Conservation (phyloP, 129 eudicot species). For the Flaveria sonorensis region DNA sequence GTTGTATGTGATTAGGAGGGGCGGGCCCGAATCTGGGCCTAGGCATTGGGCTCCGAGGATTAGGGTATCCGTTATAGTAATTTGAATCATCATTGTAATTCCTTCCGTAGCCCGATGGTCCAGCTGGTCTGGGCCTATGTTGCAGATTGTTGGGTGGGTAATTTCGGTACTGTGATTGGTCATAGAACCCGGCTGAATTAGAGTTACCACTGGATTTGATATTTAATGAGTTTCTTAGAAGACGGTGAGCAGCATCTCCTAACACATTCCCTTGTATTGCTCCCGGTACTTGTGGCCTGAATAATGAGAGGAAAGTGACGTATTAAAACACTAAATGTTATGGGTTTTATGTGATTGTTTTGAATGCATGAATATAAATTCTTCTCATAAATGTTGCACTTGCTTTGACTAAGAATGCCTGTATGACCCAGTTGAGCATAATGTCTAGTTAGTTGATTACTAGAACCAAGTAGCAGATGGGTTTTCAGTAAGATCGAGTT, state of each 20-base stretch:
- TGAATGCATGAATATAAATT: not conserved
- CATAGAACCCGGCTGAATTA: conserved; percentile 36
- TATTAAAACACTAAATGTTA: conserved; percentile 4
- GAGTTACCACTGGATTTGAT: conserved; percentile 43
- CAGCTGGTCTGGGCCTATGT: conserved; percentile 69
- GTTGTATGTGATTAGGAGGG: conserved; percentile 43
- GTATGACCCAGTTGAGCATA: not conserved
- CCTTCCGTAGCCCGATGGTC: conserved; percentile 62
- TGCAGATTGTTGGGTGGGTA: conserved; percentile 40
- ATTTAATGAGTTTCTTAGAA: conserved; percentile 75
- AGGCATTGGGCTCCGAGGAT: conserved; percentile 38
- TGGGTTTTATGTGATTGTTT: not conserved
- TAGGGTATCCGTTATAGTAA: conserved; percentile 34
- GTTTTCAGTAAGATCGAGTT: not conserved
- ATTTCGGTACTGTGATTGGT: conserved; percentile 42
- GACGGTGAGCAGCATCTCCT: conserved; percentile 97
- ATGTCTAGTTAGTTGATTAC: not conserved
- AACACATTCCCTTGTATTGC: conserved; percentile 73
- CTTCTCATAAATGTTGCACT: conserved; percentile 5
- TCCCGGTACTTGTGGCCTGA: conserved; percentile 86
- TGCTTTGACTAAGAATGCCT: not conserved
- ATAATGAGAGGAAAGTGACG: conserved; percentile 24
- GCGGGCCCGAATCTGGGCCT: conserved; percentile 40
- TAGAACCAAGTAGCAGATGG: not conserved
- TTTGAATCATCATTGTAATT: conserved; percentile 46